These are phyloP conservation scores for Raddia distichophylla DNA, from an alignment of 176 grass and related monocot genomes.

Conservation along the genomic window DNA sequence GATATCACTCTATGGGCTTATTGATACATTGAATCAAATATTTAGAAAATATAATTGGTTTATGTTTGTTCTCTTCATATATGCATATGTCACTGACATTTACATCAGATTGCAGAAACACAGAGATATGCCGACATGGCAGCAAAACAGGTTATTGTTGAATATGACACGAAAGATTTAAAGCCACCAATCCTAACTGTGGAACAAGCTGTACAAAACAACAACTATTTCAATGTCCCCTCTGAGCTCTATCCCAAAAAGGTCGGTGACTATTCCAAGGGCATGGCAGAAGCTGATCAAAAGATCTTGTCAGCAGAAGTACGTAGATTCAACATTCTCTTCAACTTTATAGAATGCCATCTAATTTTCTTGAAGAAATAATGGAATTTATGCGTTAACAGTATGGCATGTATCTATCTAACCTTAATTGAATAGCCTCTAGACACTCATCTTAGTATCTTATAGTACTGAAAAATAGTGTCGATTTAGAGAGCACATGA, in stretches of 20 bases:
- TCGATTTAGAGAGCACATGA: no score
- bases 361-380: not conserved
- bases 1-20: not conserved
- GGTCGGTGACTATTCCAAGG: slow-evolving; percentile 66
- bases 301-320: slow-evolving; percentile 69
- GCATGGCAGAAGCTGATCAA: slow-evolving; percentile 77
- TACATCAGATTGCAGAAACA: slow-evolving; percentile 76
- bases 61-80: not conserved
- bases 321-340: not conserved
- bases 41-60: not conserved
- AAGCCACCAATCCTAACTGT: slow-evolving; percentile 60
- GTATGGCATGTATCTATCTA: no score
- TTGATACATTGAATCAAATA: not conserved
- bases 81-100: not conserved
- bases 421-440: no score
- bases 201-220: slow-evolving; percentile 69
- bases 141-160: slow-evolving; percentile 59
- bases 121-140: slow-evolving; percentile 76
- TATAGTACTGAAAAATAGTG: no score
- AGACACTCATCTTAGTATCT: no score
- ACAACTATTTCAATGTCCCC: slow-evolving; percentile 58
- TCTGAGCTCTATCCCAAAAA: slow-evolving; percentile 45
- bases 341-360: not conserved
- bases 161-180: slow-evolving; percentile 63
- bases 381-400: not conserved